Evolutionary conservation across 495 filamentous ascomycete genomes (phyloP).

Genomic region (Cryomyces minteri): DNA sequence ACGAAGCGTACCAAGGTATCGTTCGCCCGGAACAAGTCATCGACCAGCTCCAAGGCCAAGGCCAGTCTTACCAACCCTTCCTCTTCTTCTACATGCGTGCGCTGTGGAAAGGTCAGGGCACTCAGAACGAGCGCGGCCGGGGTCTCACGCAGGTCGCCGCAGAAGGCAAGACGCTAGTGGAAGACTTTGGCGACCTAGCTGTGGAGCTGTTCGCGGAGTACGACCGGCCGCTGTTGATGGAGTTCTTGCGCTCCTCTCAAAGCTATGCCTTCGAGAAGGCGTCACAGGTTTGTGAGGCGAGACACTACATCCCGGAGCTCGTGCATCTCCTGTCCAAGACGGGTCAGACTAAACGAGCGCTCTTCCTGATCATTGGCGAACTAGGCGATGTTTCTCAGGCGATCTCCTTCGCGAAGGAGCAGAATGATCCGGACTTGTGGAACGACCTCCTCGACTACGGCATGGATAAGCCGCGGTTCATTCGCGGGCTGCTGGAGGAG

Average conservation of each 20-base stretch:
- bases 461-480: slow-evolving; percentile 93
- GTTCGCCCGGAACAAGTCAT: slow-evolving; percentile 66
- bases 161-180: slow-evolving; percentile 59
- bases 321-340: slow-evolving; percentile 86
- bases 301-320: slow-evolving; percentile 68
- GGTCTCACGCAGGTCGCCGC: slow-evolving; percentile 16
- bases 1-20: slow-evolving; percentile 75
- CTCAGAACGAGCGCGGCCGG: slow-evolving; percentile 16
- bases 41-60: slow-evolving; percentile 37
- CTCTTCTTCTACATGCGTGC: slow-evolving; percentile 82
- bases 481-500: slow-evolving; percentile 78
- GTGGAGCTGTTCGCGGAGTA: slow-evolving; percentile 73
- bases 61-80: slow-evolving; percentile 34
- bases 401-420: slow-evolving; percentile 83
- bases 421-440: slow-evolving; percentile 82
- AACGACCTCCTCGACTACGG: slow-evolving; percentile 84
- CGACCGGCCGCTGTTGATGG: slow-evolving; percentile 60
- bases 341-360: slow-evolving; percentile 73
- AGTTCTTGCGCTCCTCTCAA: slow-evolving; percentile 68
- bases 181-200: slow-evolving; percentile 68
- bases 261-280: slow-evolving; percentile 73
- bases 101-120: slow-evolving; percentile 59
- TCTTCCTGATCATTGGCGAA: slow-evolving; percentile 79
- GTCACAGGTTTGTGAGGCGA: slow-evolving; percentile 55
- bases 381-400: slow-evolving; percentile 77